phyloP scores from a whole-genome alignment of 345 rosid species.

The Camelina neglecta region DNA sequence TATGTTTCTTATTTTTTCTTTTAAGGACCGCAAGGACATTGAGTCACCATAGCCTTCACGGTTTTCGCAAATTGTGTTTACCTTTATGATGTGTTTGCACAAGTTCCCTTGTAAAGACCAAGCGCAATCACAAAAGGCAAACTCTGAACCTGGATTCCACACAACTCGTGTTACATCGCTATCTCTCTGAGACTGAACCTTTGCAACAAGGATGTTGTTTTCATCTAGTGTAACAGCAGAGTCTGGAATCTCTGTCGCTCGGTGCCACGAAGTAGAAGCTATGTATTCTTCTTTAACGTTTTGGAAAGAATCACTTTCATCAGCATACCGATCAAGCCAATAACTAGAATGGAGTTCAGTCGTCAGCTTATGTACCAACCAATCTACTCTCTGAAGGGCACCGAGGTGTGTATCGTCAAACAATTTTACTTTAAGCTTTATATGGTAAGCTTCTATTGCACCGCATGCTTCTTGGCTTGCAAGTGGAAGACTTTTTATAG shows the following conservation, averaged over 20 bases:
- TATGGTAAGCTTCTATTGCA: conserved; percentile 97
- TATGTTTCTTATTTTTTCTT: conserved; percentile 55
- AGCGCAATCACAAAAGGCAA: conserved; percentile 83
- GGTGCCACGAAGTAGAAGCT: conserved; percentile 91
- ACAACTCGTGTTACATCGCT: conserved; percentile 54
- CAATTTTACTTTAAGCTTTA: conserved; percentile 78
- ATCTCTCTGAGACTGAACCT: conserved; percentile 75
- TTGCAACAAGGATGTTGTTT: conserved; percentile 57
- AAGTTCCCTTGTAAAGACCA: conserved; percentile 96
- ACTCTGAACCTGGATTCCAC: conserved; percentile 98
- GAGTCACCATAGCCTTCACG: conserved; percentile 51
- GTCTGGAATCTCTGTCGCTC: conserved; percentile 85
- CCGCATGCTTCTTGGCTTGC: conserved; percentile 98
- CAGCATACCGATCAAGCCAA: conserved; percentile 92
- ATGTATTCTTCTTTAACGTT: conserved; percentile 90
- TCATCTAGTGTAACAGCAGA: conserved; percentile 69
- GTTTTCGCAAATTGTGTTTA: conserved; percentile 66
- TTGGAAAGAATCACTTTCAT: conserved; percentile 89
- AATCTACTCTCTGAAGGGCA: conserved; percentile 89
- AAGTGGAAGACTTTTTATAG: conserved; percentile 78
- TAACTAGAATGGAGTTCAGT: conserved; percentile 92
- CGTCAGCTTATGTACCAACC: conserved; percentile 95
- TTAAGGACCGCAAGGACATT: conserved; percentile 72
- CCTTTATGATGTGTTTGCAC: conserved; percentile 95
- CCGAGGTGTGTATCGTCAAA: conserved; percentile 96